Base-by-base conservation (phyloP, 495 filamentous ascomycete species). In the Podospora pseudoanserina region DNA sequence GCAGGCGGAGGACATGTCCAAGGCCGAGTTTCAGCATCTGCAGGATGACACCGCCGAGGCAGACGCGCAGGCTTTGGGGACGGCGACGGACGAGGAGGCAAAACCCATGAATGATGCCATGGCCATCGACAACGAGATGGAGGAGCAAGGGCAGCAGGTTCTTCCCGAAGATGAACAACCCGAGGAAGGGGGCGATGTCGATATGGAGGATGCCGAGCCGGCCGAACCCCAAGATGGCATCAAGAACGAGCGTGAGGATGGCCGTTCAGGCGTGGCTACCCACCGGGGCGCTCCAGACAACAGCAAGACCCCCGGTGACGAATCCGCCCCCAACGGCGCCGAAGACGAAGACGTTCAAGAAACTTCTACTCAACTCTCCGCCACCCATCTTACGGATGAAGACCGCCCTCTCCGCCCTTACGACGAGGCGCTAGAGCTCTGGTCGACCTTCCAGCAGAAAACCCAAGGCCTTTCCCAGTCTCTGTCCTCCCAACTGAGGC, bases 11-110 rank as follows among this genome's bases (percentile, higher is more conserved):
- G 86, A 92, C 57, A 91, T 83, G 72, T 72, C 73, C 16, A 65
- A 69, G 49, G 77, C 77, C 16, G 92, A 96, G 71, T 96, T 97
- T 75, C 92, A 97, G 73, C 94, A 99, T 77, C 83, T 99, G 11
- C 89, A 88, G 68, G 88, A 97, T 70, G 90, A 96, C 64, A 86
- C 93, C 57, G 86, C 90, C 56, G 81, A 87, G 60, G 87, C 89
- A 15, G 94, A 97, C 76, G 87, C 92, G 0, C 96, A 99, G 78
- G 96, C 95, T 62, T 82, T 99, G 58, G 96, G 96, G 23, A 87
- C 91, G 66, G 92, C 95, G 2, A 91, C 85, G 3, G 89, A 97
- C 70, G 94, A 98, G 19, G 92, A 98, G 78, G 89, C 90, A 15
- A 84, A 86, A 67, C 87, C 90, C 3, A 82, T 98, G 65, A 92